Evolutionary conservation across 176 grass and related monocot species (phyloP).

Genomic region (Tillandsia leiboldiana): DNA sequence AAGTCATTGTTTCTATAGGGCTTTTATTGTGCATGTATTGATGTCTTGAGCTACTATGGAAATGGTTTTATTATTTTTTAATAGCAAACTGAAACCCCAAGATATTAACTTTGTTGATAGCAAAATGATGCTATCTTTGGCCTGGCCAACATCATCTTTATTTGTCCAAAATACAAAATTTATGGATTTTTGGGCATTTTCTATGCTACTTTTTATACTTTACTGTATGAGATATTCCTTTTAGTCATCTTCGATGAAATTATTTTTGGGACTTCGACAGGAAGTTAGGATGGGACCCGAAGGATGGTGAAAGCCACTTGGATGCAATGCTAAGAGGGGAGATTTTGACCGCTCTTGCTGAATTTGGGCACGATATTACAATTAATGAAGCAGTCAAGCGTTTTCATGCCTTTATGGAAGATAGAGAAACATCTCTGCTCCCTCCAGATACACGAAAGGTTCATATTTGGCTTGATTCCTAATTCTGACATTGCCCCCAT

Average conservation of each 20-base stretch:
- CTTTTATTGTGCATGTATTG: no score
- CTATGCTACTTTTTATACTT: not conserved
- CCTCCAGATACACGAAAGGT: slow-evolving; percentile 83
- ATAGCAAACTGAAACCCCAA: no score
- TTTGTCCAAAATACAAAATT: no score
- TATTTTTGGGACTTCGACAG: slow-evolving; percentile 19
- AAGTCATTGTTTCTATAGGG: not conserved
- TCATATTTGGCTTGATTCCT: slow-evolving; percentile 16
- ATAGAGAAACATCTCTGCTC: slow-evolving; percentile 62
- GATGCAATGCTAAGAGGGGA: slow-evolving; percentile 78
- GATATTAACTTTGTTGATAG: no score
- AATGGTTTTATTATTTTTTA: no score
- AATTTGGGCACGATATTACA: slow-evolving; percentile 61
- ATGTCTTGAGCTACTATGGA: no score
- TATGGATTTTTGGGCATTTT: no score
- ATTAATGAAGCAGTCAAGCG: slow-evolving; percentile 57
- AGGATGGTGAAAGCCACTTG: slow-evolving; percentile 53
- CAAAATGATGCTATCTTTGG: no score
- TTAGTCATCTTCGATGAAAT: slow-evolving; percentile 13
- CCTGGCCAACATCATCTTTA: no score
- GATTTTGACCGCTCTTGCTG: slow-evolving; percentile 44
- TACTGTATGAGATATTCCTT: slow-evolving; percentile 15
- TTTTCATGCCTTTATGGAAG: slow-evolving; percentile 58
- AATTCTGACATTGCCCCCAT: not conserved
- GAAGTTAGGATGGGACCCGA: slow-evolving; percentile 81